phyloP scores from a whole-genome alignment of 2,329 filamentous ascomycete species.

The Aspergillus sp. region DNA sequence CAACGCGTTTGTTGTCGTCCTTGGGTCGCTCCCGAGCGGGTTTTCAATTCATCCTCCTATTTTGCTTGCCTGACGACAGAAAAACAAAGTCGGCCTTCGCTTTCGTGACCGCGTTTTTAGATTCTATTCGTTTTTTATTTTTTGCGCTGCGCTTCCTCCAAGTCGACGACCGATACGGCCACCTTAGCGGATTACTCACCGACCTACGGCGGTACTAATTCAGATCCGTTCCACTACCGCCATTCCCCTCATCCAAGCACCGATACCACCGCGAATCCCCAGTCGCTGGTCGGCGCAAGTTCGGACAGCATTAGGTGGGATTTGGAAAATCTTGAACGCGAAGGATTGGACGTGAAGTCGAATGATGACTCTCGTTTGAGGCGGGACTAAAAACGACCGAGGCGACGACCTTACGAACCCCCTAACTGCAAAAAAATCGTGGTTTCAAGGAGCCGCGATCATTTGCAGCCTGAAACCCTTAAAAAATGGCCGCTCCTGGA shows the following conservation, averaged over 20 bases:
- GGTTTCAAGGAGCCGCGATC: slow-evolving; percentile 13
- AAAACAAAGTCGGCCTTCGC: slow-evolving; percentile 2
- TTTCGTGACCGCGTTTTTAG: not conserved
- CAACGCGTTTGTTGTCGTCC: slow-evolving; percentile 22
- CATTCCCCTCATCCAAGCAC: not conserved
- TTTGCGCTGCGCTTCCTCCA: slow-evolving; percentile 2
- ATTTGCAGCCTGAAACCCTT: slow-evolving; percentile 13
- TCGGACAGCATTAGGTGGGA: not conserved
- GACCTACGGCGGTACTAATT: slow-evolving; percentile 7
- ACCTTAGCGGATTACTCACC: slow-evolving; percentile 5
- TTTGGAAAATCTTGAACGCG: not conserved
- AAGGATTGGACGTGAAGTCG: slow-evolving; percentile 17
- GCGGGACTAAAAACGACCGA: slow-evolving; percentile 21
- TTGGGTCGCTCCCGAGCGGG: slow-evolving; percentile 10
- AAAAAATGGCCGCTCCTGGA: slow-evolving; percentile 12
- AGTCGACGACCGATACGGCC: slow-evolving; percentile 10
- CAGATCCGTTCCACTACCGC: slow-evolving; percentile 3
- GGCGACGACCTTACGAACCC: slow-evolving; percentile 24
- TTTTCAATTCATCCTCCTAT: slow-evolving; percentile 7
- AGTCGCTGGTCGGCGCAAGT: slow-evolving; percentile 35
- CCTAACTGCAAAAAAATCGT: slow-evolving; percentile 25
- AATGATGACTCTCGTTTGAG: slow-evolving; percentile 32
- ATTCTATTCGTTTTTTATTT: not conserved
- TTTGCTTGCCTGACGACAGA: not conserved
- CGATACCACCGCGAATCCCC: slow-evolving; percentile 12